Base-by-base conservation (phyloP, 306 rosid genomes). In the Astragalus membranaceus region DNA sequence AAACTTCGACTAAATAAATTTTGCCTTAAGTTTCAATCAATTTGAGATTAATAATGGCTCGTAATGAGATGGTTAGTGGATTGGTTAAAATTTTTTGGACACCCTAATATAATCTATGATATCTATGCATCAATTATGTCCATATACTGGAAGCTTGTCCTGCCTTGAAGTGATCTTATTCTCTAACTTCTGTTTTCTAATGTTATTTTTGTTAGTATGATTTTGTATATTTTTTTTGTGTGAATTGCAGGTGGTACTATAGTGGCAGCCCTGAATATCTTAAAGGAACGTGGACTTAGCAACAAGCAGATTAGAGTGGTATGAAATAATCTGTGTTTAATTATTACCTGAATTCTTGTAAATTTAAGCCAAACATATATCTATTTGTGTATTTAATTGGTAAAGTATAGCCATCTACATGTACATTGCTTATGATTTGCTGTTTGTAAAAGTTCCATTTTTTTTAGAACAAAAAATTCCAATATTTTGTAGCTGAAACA, bases 291-390 rank as follows among this genome's bases (percentile, higher is more conserved):
- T 14, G 97, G 97, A 76, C 77, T 87, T 48, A 62, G 68, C 66
- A 87, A 87, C 83, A 84, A 84, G 76, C 96, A 88, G 60, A 87
- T 94, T 51, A 90, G 85, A 94, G 95, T 94, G 87, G 99, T 94
- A 81, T 71, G 50, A 41, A 64, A 52, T 67, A 65, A 17, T 48
- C 46, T 20, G 0, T 52, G 7, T 10, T 36, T 72, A 64, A 60
- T 71, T 36, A 8, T 30, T 7, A 68, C 11, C 46, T 47, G 8
- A 43, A 13, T 55, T 58, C 11, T 56, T 48, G 8, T 8, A 6
- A 62, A 8, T 36, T 33, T 35, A 15, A 41, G 30, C 49, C 74
- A 16, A 57, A 37, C 52, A 33, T 57, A n/a, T 57, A 20, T 55
- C 41, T 12, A 11, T 32, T 55, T 4, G 6, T 56, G 42, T 13